Base-by-base conservation (phyloP, 2,329 filamentous ascomycete genomes). In the Colletotrichum coccodes region DNA sequence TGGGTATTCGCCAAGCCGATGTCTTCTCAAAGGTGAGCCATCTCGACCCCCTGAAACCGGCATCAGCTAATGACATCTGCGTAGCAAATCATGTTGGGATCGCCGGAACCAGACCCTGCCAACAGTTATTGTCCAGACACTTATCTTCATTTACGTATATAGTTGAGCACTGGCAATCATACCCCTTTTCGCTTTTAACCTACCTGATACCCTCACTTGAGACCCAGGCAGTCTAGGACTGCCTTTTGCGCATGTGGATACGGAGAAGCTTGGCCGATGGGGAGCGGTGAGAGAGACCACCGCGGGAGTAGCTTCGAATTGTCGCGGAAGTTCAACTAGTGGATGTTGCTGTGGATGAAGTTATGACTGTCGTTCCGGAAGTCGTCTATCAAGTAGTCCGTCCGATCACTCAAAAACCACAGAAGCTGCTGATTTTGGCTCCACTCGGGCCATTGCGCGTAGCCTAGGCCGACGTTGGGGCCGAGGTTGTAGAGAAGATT, bases 401-500 rank as follows among this genome's bases (percentile, higher is more conserved):
- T 80, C n/a, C 54, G 66, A 32, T 74, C 73, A 9, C 73, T 74
- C 32, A 73, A 79, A 68, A 86, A 86, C 76, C 85, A 81, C 73
- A 86, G 78, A 68, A 94, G 75, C 74, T 87, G 78, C 64, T 84
- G 82, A 1, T 75, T 76, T 3, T 80, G 74, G 26, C 74, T 75
- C 82, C 82, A 85, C 63, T 79, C 71, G 0, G 84, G 83, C 83
- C 83, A 85, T 9, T 72, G 71, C n/a, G 75, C 73, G 40, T 75
- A 79, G 16, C 76, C 74, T 72, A 81, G 71, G 68, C 81, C 87
- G 26, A 82, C 78, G 73, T 95, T 95, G 1, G 93, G 93, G 75
- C 95, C 88, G 49, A 91, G 78, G 49, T 90, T 88, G 76, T 93
- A 86, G 7, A 94, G 74, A 75, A 95, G 95, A 58, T 88, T 90